phyloP scores from a whole-genome alignment of 2,329 filamentous ascomycete genomes.

The Endoconidiophora laricicola region DNA sequence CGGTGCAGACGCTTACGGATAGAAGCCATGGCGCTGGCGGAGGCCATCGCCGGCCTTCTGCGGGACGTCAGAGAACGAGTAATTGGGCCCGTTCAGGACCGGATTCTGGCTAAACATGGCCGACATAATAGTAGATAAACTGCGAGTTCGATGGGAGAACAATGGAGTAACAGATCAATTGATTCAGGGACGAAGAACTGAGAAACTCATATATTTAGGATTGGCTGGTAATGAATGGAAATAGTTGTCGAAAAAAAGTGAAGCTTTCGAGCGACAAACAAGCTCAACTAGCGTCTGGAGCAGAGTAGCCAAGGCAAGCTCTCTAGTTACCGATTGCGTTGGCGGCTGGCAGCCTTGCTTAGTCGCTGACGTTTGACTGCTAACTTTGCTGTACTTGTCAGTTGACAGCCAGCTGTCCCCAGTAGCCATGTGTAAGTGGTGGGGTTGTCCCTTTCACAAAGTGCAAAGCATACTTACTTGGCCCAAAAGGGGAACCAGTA shows the following conservation, averaged over 20 bases:
- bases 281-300: background rate
- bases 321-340: slow-evolving; percentile 10
- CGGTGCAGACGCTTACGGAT: slow-evolving; percentile 49
- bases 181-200: background rate
- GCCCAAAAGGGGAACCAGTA: slow-evolving; percentile 10
- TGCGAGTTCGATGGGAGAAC: background rate
- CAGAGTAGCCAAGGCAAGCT: slow-evolving; percentile 1
- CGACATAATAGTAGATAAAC: slow-evolving; percentile 30
- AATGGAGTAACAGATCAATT: background rate
- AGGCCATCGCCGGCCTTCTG: slow-evolving; percentile 32
- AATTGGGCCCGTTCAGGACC: slow-evolving; percentile 51
- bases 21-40: slow-evolving; percentile 65
- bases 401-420: background rate
- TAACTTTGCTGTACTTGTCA: background rate
- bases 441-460: background rate
- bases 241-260: too few relatives aligned
- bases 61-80: slow-evolving; percentile 48
- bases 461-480: background rate
- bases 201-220: background rate
- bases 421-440: background rate
- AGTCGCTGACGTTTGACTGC: background rate
- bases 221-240: background rate
- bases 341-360: slow-evolving; percentile 33
- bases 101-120: slow-evolving; percentile 57
- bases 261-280: background rate